Evolutionary conservation across 306 rosid genomes (phyloP).

Genomic region (Pyrus betulifolia): DNA sequence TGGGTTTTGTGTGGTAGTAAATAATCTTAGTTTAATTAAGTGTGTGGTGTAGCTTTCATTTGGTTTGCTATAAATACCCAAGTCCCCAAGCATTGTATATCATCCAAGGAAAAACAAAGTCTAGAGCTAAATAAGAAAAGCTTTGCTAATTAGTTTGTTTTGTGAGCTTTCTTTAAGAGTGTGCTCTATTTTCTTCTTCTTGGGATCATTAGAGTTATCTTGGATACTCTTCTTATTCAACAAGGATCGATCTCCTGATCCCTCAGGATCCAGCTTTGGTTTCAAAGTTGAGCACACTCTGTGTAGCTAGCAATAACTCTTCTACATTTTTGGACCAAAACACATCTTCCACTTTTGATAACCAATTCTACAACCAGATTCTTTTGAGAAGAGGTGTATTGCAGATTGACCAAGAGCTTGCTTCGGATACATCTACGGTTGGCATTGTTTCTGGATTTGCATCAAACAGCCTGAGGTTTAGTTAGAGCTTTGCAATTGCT

Average conservation of each 20-base stretch:
- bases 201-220: too few species aligned
- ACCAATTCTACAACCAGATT: constrained; percentile 28
- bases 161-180: too few species aligned
- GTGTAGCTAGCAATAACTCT: not conserved
- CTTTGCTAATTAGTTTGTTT: too few species aligned
- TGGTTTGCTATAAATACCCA: too few species aligned
- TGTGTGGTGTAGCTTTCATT: too few species aligned
- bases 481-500: constrained; percentile 31
- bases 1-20: too few species aligned
- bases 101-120: too few species aligned
- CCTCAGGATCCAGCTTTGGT: constrained; percentile 35
- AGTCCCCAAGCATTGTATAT: too few species aligned
- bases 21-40: too few species aligned
- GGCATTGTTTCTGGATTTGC: constrained; percentile 29
- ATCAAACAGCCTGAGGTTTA: not conserved
- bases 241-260: constrained; percentile 10
- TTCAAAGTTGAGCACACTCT: constrained; percentile 2
- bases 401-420: constrained; percentile 41
- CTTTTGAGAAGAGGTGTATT: constrained; percentile 29
- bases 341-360: constrained; percentile 35
- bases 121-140: too few species aligned
- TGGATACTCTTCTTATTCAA: too few species aligned
- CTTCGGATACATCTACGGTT: constrained; percentile 15
- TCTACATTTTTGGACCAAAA: constrained; percentile 40
- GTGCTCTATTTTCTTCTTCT: too few species aligned